Evolutionary conservation across 2,329 filamentous ascomycete genomes (phyloP), one percentile per base, ranked within the genome.

Genomic region (Calonectria fujianensis): DNA sequence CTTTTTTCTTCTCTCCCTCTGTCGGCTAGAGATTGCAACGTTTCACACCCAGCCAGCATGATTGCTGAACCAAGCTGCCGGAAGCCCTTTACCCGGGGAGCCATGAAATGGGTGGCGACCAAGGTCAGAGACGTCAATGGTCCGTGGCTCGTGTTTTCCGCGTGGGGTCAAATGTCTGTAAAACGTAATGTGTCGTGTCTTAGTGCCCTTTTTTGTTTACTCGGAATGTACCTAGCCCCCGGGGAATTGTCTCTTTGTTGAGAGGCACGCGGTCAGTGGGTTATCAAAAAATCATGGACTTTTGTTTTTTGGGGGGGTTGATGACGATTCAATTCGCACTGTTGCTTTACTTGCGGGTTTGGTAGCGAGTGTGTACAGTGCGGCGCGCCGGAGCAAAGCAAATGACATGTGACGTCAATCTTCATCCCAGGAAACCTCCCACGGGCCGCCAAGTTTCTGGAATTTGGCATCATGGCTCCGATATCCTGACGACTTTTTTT

Each of bases 61-160:
- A 50, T 65, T 48, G 61, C 18, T 32, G 35, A 63, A 63, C 57
- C 57, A 63, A 63, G 57, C 57, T 63, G 35, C 57, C 57, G 69
- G 74, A 70, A 73, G 79, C 74, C 73, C 70, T 70, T 74, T 75
- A 73, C 72, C 74, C 63, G 67, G 72, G 35, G 74, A 69, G 68
- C 73, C 68, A 50, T 64, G 73, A 52, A 61, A 69, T 74, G 70
- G 57, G 68, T 68, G 70, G 69, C 67, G 64, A 57, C 50, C 39
- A 24, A 52, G 68, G 13, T 37, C 41, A 50, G 68, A 18, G 11
- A 24, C 31, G 8, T 59, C 54, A 45, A 51, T 69, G 54, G 54
- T 50, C 54, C 31, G 70, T 45, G 64, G 50, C 69, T 77, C 78
- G 69, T 78, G 71, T 80, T 77, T 59, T 32, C 10, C 5, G n/a